Evolutionary conservation across 2,329 filamentous ascomycete genomes (phyloP).

Genomic region (Periconia sp.): DNA sequence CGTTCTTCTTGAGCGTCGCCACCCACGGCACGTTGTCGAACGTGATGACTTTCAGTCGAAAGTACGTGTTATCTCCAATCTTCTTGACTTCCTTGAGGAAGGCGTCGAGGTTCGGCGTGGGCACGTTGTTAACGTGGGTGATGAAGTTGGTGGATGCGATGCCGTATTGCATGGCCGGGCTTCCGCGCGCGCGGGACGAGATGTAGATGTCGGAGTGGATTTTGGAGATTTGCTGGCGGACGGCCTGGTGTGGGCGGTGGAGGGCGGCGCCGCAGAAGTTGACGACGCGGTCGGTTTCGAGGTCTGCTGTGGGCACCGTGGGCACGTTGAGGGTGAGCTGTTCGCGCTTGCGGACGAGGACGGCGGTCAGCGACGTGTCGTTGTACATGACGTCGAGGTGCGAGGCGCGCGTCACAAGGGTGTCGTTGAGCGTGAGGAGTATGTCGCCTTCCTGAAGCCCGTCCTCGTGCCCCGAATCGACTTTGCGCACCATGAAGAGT

Average conservation of each 20-base stretch:
- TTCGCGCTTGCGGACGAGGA: slow-evolving; percentile 82
- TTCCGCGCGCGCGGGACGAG: slow-evolving; percentile 63
- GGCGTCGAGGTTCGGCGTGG: slow-evolving; percentile 77
- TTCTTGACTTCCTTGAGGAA: slow-evolving; percentile 81
- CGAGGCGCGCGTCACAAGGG: slow-evolving; percentile 88
- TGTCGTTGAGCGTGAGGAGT: slow-evolving; percentile 84
- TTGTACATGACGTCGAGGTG: slow-evolving; percentile 98
- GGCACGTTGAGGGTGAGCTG: slow-evolving; percentile 76
- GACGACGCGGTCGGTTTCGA: slow-evolving; percentile 90
- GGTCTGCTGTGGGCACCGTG: slow-evolving; percentile 83
- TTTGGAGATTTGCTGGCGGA: slow-evolving; percentile 95
- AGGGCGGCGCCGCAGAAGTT: slow-evolving; percentile 94
- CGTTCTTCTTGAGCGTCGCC: slow-evolving; percentile 99
- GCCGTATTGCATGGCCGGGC: slow-evolving; percentile 62
- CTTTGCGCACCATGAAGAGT: slow-evolving; percentile 97
- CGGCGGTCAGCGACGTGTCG: slow-evolving; percentile 77
- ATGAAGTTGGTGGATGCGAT: slow-evolving; percentile 97
- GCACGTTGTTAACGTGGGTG: slow-evolving; percentile 87
- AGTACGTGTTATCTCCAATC: slow-evolving; percentile 97
- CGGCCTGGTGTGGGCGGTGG: slow-evolving; percentile 92
- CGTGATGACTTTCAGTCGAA: slow-evolving; percentile 94
- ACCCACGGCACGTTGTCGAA: slow-evolving; percentile 99
- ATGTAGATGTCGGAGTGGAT: slow-evolving; percentile 97
- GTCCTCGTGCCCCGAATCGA: slow-evolving; percentile 64
- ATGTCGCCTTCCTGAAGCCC: slow-evolving; percentile 88